Base-by-base conservation (phyloP, 1,284 basidiomycete genomes). In the Microbotryum silenes-acaulis region DNA sequence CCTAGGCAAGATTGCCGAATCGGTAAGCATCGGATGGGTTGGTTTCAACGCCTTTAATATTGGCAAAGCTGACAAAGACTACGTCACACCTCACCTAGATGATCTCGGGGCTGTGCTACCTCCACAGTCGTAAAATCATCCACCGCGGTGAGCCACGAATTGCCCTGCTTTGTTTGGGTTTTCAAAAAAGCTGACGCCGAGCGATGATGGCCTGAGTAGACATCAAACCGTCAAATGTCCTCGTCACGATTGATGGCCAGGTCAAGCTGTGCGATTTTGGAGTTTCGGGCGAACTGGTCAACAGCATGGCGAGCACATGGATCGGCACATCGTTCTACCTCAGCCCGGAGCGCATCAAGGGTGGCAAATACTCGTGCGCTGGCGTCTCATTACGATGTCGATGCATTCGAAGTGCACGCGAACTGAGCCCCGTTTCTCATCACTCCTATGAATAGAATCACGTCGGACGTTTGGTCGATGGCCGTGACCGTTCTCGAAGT, bases 311-410 rank as follows among this genome's bases (percentile, higher is more conserved):
- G 1, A 89, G 87, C 23, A 98, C 94, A 0, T 98, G 97, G 71
- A 97, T 92, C 0, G 94, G 94, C 2, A 97, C 94, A 3, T 90
- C 89, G 71, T 90, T 89, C 73, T 98, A 97, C 78, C 97, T 97
- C 91, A 91, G 92, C 64, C 94, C 94, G 51, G 94, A 97, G 76
- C 84, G 94, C 56, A 92, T 97, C 70, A 85, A 84, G 60, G 92
- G 92, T 9, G 81, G 86, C 60, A 83, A 86, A 57, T 97, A 97
- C 76, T 88, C 88, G 65, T 69, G 14, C 25, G 62, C 42, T 23
- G n/a, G n/a, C n/a, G 2, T 51, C 27, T 14, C 14, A 29, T 25
- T 21, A 6, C 44, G 14, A 31, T 54, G 37, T 20, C 31, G 23
- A 12, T 45, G 12, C 3, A 27, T 10, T 10, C 21, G 18, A 31